Conservation (phyloP, 768 basidiomycete genomes). For the Calocera cornea region DNA sequence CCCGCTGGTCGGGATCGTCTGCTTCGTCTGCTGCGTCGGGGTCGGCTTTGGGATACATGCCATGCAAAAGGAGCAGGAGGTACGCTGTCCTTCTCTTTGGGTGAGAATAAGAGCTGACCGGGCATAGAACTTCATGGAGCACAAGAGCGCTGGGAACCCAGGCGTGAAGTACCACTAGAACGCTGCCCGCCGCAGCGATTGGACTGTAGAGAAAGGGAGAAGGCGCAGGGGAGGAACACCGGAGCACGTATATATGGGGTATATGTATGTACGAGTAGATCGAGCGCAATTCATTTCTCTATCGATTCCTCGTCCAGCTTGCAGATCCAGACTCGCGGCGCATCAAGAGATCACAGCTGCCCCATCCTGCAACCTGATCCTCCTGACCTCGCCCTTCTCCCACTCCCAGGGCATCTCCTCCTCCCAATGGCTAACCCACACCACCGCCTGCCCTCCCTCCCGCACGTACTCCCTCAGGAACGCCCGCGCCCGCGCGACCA, state of each 20-base stretch:
- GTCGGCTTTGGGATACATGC: neutral
- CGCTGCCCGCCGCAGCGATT: too few relatives aligned
- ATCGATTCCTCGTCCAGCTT: too few relatives aligned
- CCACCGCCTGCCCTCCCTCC: constrained; percentile 42
- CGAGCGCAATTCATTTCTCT: too few relatives aligned
- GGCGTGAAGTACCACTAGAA: neutral
- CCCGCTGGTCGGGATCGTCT: neutral
- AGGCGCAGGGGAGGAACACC: too few relatives aligned
- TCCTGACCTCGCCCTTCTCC: constrained; percentile 31
- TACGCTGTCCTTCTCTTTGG: neutral
- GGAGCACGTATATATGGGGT: too few relatives aligned
- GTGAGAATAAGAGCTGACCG: neutral
- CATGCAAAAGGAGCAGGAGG: neutral
- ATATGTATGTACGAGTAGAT: too few relatives aligned
- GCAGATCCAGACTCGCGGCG: too few relatives aligned
- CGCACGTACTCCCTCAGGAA: constrained; percentile 38
- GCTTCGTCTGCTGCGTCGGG: neutral
- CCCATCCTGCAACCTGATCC: constrained; percentile 30
- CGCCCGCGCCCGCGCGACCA: constrained; percentile 48
- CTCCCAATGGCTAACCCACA: constrained; percentile 84
- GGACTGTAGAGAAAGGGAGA: too few relatives aligned
- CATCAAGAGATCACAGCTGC: constrained; percentile 4
- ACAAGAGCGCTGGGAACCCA: neutral
- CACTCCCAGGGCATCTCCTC: constrained; percentile 72
- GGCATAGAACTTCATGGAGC: neutral